Evolutionary conservation across 352 stramenopile species (phyloP), one percentile per base, ranked within the genome.

Genomic region (Elongisporangium prolatum): DNA sequence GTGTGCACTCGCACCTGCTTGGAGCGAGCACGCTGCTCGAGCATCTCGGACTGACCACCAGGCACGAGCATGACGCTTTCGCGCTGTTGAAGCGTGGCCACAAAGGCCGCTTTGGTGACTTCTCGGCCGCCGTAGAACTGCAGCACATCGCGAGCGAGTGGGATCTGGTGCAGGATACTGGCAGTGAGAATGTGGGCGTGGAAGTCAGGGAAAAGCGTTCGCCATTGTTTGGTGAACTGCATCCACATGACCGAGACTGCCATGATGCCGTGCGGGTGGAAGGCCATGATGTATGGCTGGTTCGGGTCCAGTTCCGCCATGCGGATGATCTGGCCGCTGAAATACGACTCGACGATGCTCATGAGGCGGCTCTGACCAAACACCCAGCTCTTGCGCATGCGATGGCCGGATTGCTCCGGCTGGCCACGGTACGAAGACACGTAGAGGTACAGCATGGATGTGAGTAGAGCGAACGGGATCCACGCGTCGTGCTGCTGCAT

Each of bases 261-360:
- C 67, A 89, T 87, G 57, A 93, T 88, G 22, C 85, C 85, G 55
- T 95, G 85, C 3, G 85, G 85, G 48, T 95, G 85, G 57, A 93
- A 91, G 24, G 74, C 73, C 56, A 92, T 64, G 21, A 95, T 70
- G 57, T 92, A 95, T 50, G 87, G 70, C 55, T 83, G 67, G 16
- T 73, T 38, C 0, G 83, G 71, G 28, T 91, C 75, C 2, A 95
- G 60, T 0, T 69, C 68, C 48, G 65, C 79, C 18, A 76, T 78
- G 4, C 72, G 71, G 53, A 95, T 72, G 53, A 95, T 74, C 2
- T 66, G 71, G 52, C 74, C 76, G 13, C 69, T 71, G 57, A 95
- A 95, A 55, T 95, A 95, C 28, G 52, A 59, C 49, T 75, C 70
- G 24, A 88, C 63, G 0, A 67, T 75, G 34, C 90, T 78, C 20